These are phyloP conservation scores for Selenicereus undatus DNA, from an alignment of 148 eudicot species.

Conservation along the genomic window DNA sequence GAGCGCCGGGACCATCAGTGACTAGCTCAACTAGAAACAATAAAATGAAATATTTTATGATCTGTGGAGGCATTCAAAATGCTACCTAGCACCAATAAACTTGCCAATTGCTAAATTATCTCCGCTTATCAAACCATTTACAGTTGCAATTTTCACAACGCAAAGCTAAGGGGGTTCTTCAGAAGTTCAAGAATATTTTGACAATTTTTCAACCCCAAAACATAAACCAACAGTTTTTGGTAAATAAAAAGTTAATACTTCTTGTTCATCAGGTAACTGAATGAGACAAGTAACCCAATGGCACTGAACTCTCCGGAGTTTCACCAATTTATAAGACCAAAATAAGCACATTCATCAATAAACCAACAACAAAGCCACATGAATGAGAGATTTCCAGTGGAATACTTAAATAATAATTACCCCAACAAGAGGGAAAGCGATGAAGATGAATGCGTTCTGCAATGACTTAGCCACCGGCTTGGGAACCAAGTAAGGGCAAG, in stretches of 20 bases:
- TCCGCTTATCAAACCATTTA: background rate
- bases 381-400: background rate
- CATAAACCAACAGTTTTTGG: background rate
- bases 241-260: background rate
- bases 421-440: slow-evolving; percentile 94
- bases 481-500: slow-evolving; percentile 65
- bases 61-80: background rate
- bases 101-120: background rate
- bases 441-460: slow-evolving; percentile 50
- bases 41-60: background rate
- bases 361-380: background rate
- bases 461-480: slow-evolving; percentile 44
- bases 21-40: background rate
- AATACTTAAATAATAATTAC: slow-evolving; percentile 30
- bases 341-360: background rate
- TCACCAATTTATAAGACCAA: background rate
- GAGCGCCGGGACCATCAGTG: background rate
- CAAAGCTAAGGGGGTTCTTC: background rate
- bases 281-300: background rate
- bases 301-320: background rate
- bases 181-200: background rate
- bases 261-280: background rate
- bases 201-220: background rate
- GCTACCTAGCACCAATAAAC: background rate
- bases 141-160: background rate